These are phyloP conservation scores for Mycena venus DNA, from an alignment of 768 basidiomycete genomes.

Conservation along the genomic window DNA sequence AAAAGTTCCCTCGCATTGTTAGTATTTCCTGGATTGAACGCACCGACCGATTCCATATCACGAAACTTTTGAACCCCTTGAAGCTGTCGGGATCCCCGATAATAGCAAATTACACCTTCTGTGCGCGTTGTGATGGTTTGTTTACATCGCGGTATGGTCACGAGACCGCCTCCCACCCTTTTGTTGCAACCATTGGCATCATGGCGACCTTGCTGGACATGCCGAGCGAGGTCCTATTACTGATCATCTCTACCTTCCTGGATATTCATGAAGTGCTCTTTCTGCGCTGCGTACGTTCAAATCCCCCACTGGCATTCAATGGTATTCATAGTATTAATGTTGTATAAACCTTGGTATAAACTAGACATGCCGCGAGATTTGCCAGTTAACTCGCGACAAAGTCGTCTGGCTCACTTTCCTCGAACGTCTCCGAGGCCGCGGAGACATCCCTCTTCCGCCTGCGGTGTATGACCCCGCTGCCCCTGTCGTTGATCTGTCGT, in stretches of 20 bases:
- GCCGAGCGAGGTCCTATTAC: conserved; percentile 16
- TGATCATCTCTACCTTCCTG: conserved; percentile 1
- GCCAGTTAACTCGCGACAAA: conserved; percentile 19
- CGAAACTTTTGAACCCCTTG: too few relatives aligned
- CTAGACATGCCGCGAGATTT: conserved; percentile 16
- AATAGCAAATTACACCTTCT: too few relatives aligned
- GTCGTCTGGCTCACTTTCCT: conserved; percentile 22
- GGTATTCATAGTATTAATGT: neutral
- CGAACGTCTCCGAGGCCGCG: neutral
- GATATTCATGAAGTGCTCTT: neutral
- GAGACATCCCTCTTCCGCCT: conserved; percentile 25
- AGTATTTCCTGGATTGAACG: too few relatives aligned
- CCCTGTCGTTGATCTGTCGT: neutral
- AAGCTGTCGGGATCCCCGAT: too few relatives aligned
- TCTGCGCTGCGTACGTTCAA: conserved; percentile 1
- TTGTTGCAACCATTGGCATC: neutral
- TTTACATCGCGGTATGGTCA: neutral
- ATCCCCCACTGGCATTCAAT: too few relatives aligned
- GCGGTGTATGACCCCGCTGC: neutral
- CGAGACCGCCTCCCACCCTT: neutral
- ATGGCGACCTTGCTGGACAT: conserved; percentile 14
- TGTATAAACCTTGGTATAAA: neutral
- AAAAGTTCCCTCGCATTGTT: too few relatives aligned
- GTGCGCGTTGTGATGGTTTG: neutral
- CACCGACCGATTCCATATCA: too few relatives aligned